Evolutionary conservation across 805 yeast species (phyloP).

Genomic region (Spathaspora arborariae): DNA sequence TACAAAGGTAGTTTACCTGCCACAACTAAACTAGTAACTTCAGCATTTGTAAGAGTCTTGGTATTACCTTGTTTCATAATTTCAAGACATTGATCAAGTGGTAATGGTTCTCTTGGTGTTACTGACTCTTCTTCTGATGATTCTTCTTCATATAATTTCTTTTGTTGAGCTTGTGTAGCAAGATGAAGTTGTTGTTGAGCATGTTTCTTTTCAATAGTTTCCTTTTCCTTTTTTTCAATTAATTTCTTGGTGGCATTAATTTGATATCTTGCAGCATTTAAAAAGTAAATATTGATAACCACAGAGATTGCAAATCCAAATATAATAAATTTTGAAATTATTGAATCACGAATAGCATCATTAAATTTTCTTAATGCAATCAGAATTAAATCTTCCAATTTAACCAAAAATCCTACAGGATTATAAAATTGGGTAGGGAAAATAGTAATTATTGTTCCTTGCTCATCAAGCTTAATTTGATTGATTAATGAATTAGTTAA

Average conservation of each 20-base stretch:
- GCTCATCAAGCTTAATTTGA: constrained; percentile 41
- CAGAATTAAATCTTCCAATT: constrained; percentile 58
- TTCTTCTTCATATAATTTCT: constrained; percentile 8
- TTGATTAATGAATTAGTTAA: constrained; percentile 41
- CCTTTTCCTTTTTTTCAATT: constrained; percentile 22
- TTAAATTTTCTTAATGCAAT: constrained; percentile 54
- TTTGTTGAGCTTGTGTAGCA: background rate
- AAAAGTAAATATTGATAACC: constrained; percentile 76
- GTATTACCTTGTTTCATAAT: constrained; percentile 70
- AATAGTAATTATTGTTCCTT: constrained; percentile 56
- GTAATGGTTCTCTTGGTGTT: constrained; percentile 11
- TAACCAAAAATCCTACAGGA: constrained; percentile 53
- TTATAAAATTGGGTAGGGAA: constrained; percentile 55
- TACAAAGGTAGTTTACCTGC: constrained; percentile 84
- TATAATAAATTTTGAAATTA: constrained; percentile 73
- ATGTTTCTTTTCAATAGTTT: constrained; percentile 3
- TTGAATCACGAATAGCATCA: constrained; percentile 70
- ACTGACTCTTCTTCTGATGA: constrained; percentile 29
- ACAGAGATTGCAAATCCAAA: constrained; percentile 71
- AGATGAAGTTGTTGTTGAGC: constrained; percentile 1
- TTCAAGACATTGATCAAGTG: constrained; percentile 55
- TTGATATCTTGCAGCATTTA: constrained; percentile 79
- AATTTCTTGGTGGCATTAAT: constrained; percentile 40
- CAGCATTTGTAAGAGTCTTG: constrained; percentile 62
- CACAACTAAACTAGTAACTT: constrained; percentile 66